phyloP scores from a whole-genome alignment of 805 yeast genomes.

The Ogataea degrootiae region DNA sequence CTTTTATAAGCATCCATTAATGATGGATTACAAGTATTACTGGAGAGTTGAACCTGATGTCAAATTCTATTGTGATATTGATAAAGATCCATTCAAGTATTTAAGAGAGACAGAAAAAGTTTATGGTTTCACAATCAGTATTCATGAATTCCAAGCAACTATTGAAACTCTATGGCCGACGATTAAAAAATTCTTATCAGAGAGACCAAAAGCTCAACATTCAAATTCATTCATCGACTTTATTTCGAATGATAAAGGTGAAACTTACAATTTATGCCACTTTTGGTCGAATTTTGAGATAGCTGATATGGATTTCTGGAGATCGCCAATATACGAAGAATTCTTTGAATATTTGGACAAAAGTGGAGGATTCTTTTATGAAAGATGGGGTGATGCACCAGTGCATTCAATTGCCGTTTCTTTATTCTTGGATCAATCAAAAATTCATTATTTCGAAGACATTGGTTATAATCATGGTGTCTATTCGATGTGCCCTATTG shows the following conservation, averaged over 20 bases:
- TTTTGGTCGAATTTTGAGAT: slow-evolving; percentile 81
- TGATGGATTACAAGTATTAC: slow-evolving; percentile 59
- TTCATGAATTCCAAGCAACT: slow-evolving; percentile 59
- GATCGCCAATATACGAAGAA: slow-evolving; percentile 49
- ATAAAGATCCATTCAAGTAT: slow-evolving; percentile 56
- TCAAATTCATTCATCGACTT: slow-evolving; percentile 56
- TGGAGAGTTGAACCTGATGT: slow-evolving; percentile 80
- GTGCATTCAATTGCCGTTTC: slow-evolving; percentile 78
- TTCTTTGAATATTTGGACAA: slow-evolving; percentile 61
- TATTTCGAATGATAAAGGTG: slow-evolving; percentile 58
- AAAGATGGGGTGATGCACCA: slow-evolving; percentile 94
- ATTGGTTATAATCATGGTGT: slow-evolving; percentile 68
- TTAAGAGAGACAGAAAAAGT: slow-evolving; percentile 51
- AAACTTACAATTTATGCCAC: slow-evolving; percentile 68
- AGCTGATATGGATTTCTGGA: slow-evolving; percentile 66
- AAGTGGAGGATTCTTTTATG: slow-evolving; percentile 77
- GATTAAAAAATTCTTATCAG: slow-evolving; percentile 39
- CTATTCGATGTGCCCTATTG: slow-evolving; percentile 40
- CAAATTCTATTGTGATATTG: slow-evolving; percentile 53
- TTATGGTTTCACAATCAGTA: slow-evolving; percentile 65
- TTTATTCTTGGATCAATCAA: slow-evolving; percentile 47
- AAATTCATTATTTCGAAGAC: slow-evolving; percentile 68
- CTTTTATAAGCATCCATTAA: slow-evolving; percentile 55
- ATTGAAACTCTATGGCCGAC: slow-evolving; percentile 56
- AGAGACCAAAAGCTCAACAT: slow-evolving; percentile 37